Evolutionary conservation across 2,329 filamentous ascomycete species (phyloP).

Genomic region (Metarhizium sp.): DNA sequence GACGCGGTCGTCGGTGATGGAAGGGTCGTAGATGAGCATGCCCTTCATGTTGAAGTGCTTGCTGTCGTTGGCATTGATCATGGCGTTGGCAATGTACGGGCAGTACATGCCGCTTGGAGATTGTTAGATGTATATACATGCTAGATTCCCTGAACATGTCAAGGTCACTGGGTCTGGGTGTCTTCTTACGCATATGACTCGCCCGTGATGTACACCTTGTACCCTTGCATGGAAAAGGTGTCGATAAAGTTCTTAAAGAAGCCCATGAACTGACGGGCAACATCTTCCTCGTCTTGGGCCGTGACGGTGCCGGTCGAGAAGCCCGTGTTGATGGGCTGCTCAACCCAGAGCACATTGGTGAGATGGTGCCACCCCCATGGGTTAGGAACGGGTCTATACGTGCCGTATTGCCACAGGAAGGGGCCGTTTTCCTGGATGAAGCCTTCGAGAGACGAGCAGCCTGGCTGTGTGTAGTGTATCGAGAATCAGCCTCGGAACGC

Average conservation of each 20-base stretch:
- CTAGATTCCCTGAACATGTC: too few species aligned
- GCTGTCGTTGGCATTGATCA: slow-evolving; percentile 55
- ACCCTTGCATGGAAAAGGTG: slow-evolving; percentile 55
- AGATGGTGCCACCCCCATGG: slow-evolving; percentile 53
- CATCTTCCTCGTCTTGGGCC: slow-evolving; percentile 56
- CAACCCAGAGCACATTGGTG: slow-evolving; percentile 55
- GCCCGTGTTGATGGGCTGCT: slow-evolving; percentile 59
- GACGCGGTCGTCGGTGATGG: slow-evolving; percentile 40
- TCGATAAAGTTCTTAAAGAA: slow-evolving; percentile 74
- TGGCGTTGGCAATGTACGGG: slow-evolving; percentile 59
- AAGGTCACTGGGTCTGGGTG: not conserved
- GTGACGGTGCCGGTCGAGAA: slow-evolving; percentile 58
- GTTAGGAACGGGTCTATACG: slow-evolving; percentile 54
- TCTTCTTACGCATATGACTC: slow-evolving; percentile 47
- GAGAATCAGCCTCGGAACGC: not conserved
- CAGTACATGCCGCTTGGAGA: slow-evolving; percentile 42
- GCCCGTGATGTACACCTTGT: slow-evolving; percentile 65
- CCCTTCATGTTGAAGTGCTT: slow-evolving; percentile 57
- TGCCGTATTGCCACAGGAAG: slow-evolving; percentile 63
- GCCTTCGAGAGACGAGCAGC: slow-evolving; percentile 54
- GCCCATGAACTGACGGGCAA: slow-evolving; percentile 60
- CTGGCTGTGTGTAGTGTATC: slow-evolving; percentile 22
- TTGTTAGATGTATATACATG: not conserved
- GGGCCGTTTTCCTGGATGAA: slow-evolving; percentile 71
- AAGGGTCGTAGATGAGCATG: slow-evolving; percentile 62